Conservation (phyloP, 192 early-diverging fungal genomes). For the Rhizophagus clarus region DNA sequence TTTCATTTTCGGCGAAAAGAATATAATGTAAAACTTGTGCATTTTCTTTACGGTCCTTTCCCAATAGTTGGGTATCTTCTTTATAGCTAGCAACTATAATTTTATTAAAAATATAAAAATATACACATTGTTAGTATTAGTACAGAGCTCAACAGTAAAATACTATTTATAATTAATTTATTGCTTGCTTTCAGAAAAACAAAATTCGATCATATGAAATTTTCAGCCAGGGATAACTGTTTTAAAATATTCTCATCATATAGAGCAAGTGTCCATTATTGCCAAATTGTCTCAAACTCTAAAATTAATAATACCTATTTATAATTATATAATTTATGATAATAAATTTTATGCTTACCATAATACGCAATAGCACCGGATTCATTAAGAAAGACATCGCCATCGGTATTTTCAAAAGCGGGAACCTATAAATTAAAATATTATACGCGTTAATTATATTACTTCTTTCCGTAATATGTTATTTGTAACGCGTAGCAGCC, state of each 20-base stretch:
- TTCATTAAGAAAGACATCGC: constrained; percentile 67
- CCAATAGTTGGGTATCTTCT: constrained; percentile 57
- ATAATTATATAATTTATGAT: background rate
- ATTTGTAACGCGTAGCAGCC: background rate
- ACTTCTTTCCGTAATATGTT: background rate
- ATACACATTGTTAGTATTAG: background rate
- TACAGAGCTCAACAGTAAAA: background rate
- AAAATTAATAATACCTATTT: too few species aligned
- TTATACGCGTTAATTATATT: background rate
- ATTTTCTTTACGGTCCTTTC: constrained; percentile 59
- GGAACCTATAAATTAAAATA: constrained; percentile 57
- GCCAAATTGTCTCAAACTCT: too few species aligned
- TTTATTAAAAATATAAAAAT: background rate
- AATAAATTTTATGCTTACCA: constrained; percentile 49
- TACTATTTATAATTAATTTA: background rate
- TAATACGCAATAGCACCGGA: constrained; percentile 93
- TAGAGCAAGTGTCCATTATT: background rate
- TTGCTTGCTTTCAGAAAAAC: background rate
- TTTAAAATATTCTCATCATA: constrained; percentile 49
- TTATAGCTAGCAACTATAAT: constrained; percentile 50
- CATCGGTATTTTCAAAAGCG: constrained; percentile 81
- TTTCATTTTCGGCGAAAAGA: constrained; percentile 61
- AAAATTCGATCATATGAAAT: background rate
- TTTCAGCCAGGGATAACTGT: constrained; percentile 57
- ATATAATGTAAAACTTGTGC: constrained; percentile 66